These are phyloP conservation scores for Cunninghamia lanceolata DNA, from an alignment of 75 land plant genomes.

Conservation along the genomic window DNA sequence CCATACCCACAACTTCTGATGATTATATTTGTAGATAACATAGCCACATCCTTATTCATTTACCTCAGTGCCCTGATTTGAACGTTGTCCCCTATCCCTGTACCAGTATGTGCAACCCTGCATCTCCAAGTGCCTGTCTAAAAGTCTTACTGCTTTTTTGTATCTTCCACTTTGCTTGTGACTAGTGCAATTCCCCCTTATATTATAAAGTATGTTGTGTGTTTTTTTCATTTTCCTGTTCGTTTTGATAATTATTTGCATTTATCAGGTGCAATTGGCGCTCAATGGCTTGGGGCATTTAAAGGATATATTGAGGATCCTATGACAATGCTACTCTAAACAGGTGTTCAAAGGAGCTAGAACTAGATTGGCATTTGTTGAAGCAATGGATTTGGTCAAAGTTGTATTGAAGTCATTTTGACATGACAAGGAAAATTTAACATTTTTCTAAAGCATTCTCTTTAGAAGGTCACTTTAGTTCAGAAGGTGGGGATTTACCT, in stretches of 20 bases:
- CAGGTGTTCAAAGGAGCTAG: neutral
- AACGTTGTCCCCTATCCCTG: neutral
- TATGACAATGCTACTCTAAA: constrained; percentile 77
- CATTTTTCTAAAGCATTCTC: neutral
- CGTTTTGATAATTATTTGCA: neutral
- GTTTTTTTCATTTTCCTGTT: neutral
- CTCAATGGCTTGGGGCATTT: constrained; percentile 92
- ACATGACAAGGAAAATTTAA: neutral
- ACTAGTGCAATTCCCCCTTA: neutral
- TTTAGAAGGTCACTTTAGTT: neutral
- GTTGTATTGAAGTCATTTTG: neutral
- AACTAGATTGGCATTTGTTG: neutral
- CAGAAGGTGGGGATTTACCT: neutral
- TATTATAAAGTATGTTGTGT: too few species aligned
- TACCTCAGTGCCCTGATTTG: neutral
- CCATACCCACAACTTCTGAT: too few species aligned
- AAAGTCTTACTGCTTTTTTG: constrained; percentile 7
- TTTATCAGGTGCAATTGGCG: constrained; percentile 95
- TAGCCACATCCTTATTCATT: too few species aligned
- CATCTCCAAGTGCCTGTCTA: neutral
- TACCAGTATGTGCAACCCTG: neutral
- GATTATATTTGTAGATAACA: too few species aligned
- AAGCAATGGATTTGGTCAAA: neutral
- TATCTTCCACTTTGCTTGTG: constrained; percentile 8
- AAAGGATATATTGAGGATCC: constrained; percentile 98